phyloP scores from a whole-genome alignment of 2,329 filamentous ascomycete genomes.

The Nothophoma quercina region DNA sequence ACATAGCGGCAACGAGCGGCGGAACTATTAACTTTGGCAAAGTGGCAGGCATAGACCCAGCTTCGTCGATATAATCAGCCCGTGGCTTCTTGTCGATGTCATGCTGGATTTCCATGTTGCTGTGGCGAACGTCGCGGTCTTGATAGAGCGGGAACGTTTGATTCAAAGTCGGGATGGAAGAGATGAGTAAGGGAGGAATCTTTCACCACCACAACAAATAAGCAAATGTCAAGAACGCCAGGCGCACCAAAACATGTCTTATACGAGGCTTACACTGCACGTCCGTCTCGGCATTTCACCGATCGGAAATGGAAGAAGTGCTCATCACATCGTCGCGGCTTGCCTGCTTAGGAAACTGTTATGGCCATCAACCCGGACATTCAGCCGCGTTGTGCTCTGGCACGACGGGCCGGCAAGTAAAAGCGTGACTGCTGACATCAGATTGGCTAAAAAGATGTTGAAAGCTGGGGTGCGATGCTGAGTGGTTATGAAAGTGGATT shows the following conservation, averaged over 20 bases:
- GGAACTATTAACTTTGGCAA: constrained; percentile 40
- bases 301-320: constrained; percentile 1
- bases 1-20: constrained; percentile 53
- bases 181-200: background rate
- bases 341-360: constrained; percentile 10
- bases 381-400: constrained; percentile 11
- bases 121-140: background rate
- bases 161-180: background rate
- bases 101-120: constrained; percentile 27
- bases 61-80: constrained; percentile 35
- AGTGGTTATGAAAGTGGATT: constrained; percentile 7
- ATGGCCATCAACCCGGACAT: background rate
- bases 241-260: constrained; percentile 25
- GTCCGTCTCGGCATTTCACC: background rate
- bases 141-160: too few relatives aligned
- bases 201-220: background rate
- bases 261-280: constrained; percentile 24
- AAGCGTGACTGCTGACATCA: background rate
- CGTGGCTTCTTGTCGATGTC: constrained; percentile 31
- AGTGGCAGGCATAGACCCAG: constrained; percentile 11
- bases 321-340: constrained; percentile 2
- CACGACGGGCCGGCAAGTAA: constrained; percentile 8
- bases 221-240: constrained; percentile 4
- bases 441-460: constrained; percentile 7
- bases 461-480: background rate